A percentile compares a stretch with the other conserved stretches of the same genome.
phyloP scores from a whole-genome alignment of 1,284 basidiomycete genomes.

The Trichosporon sp. region DNA sequence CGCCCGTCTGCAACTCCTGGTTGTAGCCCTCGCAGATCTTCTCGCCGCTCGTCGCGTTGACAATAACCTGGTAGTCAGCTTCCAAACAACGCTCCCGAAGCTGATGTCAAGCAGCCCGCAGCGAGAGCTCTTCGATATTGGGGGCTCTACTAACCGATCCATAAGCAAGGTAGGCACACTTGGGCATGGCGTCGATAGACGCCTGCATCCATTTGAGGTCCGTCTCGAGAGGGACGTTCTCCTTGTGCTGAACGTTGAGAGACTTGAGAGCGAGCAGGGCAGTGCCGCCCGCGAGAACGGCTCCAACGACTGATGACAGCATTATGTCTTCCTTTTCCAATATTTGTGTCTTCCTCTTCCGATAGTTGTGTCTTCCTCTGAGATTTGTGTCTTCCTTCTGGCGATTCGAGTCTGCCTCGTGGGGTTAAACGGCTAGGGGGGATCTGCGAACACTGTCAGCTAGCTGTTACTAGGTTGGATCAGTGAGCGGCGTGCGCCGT shows the following conservation, averaged over 20 bases:
- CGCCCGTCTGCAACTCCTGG: not conserved
- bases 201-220: constrained; percentile 14
- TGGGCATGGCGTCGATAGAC: constrained; percentile 16
- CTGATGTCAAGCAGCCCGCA: too few species aligned
- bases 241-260: not conserved
- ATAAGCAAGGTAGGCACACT: constrained; percentile 5
- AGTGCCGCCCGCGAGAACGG: not conserved
- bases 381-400: too few species aligned
- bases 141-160: not conserved
- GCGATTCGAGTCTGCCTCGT: too few species aligned
- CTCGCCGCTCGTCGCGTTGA: constrained; percentile 1
- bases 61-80: constrained; percentile 4
- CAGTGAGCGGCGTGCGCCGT: not conserved
- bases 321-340: not conserved
- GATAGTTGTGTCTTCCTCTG: too few species aligned
- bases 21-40: constrained; percentile 4
- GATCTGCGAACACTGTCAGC: not conserved
- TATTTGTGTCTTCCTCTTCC: not conserved
- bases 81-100: too few species aligned
- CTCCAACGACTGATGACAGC: not conserved
- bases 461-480: not conserved
- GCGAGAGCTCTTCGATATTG: not conserved
- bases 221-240: not conserved
- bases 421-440: too few species aligned
- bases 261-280: not conserved